phyloP scores from a whole-genome alignment of 164 flowering plant species.

The Nymphaea colorata region DNA sequence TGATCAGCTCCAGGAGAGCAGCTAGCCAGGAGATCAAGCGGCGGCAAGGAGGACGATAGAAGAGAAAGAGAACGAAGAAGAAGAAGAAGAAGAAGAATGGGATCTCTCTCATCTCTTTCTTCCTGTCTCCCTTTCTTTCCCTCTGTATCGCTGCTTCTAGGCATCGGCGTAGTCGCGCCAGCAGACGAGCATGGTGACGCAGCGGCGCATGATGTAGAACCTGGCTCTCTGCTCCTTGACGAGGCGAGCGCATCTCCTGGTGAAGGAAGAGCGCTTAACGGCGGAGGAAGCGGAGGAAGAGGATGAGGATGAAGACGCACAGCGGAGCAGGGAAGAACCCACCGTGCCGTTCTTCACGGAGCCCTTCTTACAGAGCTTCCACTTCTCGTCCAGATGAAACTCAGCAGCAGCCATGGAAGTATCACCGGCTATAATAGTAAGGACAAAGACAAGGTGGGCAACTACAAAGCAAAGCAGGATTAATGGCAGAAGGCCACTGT shows the following conservation, averaged over 20 bases:
- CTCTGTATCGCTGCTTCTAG: neutral
- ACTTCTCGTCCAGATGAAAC: neutral
- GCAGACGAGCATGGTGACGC: conserved; percentile 78
- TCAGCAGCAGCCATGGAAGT: neutral
- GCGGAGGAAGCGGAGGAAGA: neutral
- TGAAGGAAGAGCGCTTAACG: conserved; percentile 23
- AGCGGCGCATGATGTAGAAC: conserved; percentile 74
- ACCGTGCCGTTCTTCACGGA: neutral
- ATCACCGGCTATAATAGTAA: neutral
- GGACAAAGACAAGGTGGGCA: too few species aligned
- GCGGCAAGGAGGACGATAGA: too few species aligned
- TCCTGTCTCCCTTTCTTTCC: neutral
- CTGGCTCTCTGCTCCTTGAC: conserved; percentile 77
- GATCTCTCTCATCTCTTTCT: neutral
- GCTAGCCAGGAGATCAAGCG: too few species aligned
- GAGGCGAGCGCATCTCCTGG: conserved; percentile 50
- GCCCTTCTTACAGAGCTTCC: neutral
- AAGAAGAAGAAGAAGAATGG: neutral
- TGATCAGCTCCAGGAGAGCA: too few species aligned
- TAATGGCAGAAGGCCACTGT: neutral
- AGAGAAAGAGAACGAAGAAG: too few species aligned
- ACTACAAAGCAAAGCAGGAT: too few species aligned
- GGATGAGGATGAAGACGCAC: too few species aligned
- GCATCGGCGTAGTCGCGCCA: conserved; percentile 35
- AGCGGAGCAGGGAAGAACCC: too few species aligned